Base-by-base conservation (phyloP, 306 rosid genomes). In the Pterocarpus santalinus region DNA sequence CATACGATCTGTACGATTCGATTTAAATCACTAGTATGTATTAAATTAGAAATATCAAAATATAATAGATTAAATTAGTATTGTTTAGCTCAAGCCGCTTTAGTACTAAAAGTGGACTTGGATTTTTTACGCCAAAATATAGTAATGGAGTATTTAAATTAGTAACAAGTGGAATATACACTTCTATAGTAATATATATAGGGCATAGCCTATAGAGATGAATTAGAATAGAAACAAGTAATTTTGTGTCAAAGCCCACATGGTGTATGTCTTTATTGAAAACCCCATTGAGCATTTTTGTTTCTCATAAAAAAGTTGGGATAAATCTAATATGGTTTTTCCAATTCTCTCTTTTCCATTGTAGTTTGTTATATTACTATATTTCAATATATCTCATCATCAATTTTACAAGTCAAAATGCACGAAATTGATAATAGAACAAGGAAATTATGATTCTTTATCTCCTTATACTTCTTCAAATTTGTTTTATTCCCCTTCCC, bases 131-230 rank as follows among this genome's bases (percentile, higher is more conserved):
- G 6, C 39, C 52, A 2, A 58, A 58, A 33, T 73, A 66, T 61
- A 68, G 73, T 68, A 84, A 49, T 15, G 65, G 65, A 71, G 58
- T 69, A 73, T 65, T 60, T 35, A 41, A 78, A 77, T 71, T 72
- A 83, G 65, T 46, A 72, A 64, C 58, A 64, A 22, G 17, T 77
- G 39, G 65, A 64, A 77, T 78, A 72, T 64, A 16, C 49, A 12
- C 36, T 53, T 39, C 58, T 72, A 55, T 35, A 44, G 65, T 44
- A 53, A 72, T 41, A 52, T 67, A 63, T 76, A 43, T 28, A 30
- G 63, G 65, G 58, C 17, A 8, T 70, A 72, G 64, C 55, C 35
- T 53, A 41, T 70, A 51, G 9, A 80, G 36, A 71, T 49, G 36
- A 71, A 83, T 63, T 65, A 68, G 35, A 35, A 43, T 36, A 51